Percentiles rank a stretch among this genome's conserved stretches.
Conservation (phyloP, 371 early-diverging fungal species). For the Syncephalis fuscata region DNA sequence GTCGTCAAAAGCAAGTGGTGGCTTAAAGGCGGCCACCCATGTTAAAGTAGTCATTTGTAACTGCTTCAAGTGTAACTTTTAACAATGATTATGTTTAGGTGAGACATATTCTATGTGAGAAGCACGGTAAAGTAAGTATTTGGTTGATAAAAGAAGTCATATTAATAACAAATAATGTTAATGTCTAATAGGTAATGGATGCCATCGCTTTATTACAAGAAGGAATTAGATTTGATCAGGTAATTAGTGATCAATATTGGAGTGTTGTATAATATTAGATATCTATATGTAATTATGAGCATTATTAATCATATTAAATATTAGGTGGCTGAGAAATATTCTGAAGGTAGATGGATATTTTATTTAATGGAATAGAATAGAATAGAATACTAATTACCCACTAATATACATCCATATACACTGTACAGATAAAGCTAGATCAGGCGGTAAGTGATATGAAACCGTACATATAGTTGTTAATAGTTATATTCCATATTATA, state of each 20-base stretch:
- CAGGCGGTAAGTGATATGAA: constrained; percentile 21
- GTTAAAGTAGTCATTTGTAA: constrained; percentile 33
- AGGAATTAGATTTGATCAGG: constrained; percentile 42
- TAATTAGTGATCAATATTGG: constrained; percentile 30
- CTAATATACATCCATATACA: background rate
- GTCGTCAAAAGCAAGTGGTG: constrained; percentile 22
- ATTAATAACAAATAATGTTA: constrained; percentile 2
- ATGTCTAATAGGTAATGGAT: constrained; percentile 9
- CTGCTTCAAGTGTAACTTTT: too few relatives aligned
- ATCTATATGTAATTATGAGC: constrained; percentile 1
- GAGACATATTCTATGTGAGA: constrained; percentile 76
- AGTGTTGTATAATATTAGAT: background rate
- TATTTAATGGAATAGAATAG: background rate
- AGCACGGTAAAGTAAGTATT: constrained; percentile 38
- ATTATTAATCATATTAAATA: background rate
- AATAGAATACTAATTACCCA: background rate
- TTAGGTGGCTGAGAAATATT: constrained; percentile 64
- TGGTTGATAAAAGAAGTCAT: constrained; percentile 6
- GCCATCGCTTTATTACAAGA: constrained; percentile 17
- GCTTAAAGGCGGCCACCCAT: constrained; percentile 59
- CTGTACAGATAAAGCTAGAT: constrained; percentile 50
- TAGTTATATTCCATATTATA: constrained; percentile 10
- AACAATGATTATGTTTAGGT: too few relatives aligned
- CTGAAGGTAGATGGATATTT: constrained; percentile 76
- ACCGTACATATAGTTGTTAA: background rate